These are phyloP conservation scores for Panicum hallii DNA, from an alignment of 202 grass and related monocot species.

Conservation along the genomic window DNA sequence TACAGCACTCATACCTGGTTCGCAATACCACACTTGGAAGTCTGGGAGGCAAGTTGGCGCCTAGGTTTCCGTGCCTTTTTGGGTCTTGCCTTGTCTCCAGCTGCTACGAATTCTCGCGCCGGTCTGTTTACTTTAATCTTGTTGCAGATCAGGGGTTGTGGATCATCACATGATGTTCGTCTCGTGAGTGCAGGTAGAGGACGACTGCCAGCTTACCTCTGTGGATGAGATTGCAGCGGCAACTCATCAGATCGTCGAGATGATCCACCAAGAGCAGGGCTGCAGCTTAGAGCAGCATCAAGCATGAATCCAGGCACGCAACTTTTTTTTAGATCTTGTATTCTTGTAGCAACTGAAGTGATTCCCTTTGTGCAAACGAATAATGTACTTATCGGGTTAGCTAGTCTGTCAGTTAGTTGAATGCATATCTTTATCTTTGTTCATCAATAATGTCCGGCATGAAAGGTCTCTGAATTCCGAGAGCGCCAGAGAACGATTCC, in stretches of 20 bases:
- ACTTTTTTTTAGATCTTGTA: neutral
- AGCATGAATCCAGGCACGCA: neutral
- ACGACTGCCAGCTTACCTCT: conserved; percentile 75
- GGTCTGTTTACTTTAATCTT: conserved; percentile 29
- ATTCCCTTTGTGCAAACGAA: conserved; percentile 43
- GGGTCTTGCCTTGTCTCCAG: conserved; percentile 43
- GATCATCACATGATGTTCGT: neutral
- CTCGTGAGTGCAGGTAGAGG: conserved; percentile 65
- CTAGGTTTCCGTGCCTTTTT: conserved; percentile 45
- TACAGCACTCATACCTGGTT: conserved; percentile 39
- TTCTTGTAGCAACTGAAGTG: conserved; percentile 24
- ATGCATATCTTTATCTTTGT: conserved; percentile 25
- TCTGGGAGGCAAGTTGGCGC: conserved; percentile 27
- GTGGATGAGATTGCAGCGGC: conserved; percentile 83
- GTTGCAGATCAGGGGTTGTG: conserved; percentile 22
- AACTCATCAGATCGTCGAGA: conserved; percentile 75
- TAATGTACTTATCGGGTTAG: conserved; percentile 41
- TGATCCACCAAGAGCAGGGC: conserved; percentile 60
- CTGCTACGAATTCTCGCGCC: conserved; percentile 35
- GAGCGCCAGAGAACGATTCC: conserved; percentile 31
- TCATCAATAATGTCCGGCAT: neutral
- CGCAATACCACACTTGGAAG: conserved; percentile 41
- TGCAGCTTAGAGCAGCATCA: conserved; percentile 38
- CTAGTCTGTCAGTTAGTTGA: neutral
- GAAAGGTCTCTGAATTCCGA: conserved; percentile 5